Base-by-base conservation (phyloP, 805 yeast species). In the Blastobotrys terrestris region DNA sequence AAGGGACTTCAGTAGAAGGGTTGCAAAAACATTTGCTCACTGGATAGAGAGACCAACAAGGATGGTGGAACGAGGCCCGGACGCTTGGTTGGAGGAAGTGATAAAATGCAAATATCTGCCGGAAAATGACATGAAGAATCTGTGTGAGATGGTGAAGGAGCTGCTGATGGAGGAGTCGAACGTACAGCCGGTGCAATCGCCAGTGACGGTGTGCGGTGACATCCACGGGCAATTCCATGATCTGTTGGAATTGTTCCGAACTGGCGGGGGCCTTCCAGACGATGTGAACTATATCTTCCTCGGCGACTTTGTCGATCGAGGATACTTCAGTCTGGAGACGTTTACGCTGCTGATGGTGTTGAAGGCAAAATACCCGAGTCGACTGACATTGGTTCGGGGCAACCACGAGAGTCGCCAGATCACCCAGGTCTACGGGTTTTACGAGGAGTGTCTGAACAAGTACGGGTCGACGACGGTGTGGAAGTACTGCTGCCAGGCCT, bases 141-240 rank as follows among this genome's bases (percentile, higher is more conserved):
- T 92, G 45, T 92, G 99, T 70, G 99, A 94, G 71, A 80, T 85
- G 75, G 97, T 92, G 48, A 92, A 94, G 69, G 97, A 91, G 67
- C 75, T 92, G 39, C 71, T 92, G 55, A 94, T 94, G 97, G 98
- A 92, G 67, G 97, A 90, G 64, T 85, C 94, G 43, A 91, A 91
- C 67, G 89, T 91, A 57, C 97, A 90, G 66, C 97, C 97, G 0
- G 97, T 90, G 2, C 85, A 83, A 63, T 80, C 89, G 26, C 97
- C 97, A 1, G 97, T 90, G 4, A 89, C 96, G 0, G 97, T 90
- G 0, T 90, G 97, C 73, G 97, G 72, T 65, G 99, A 92, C 71
- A 94, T 92, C 62, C 99, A 92, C 70, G 99, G 99, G 2, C 99
- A 92, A 69, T 92, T 92, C 68, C 98, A 92, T 67, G 99, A 92